Base-by-base conservation (phyloP, 345 rosid species). In the Citrus inodora region DNA sequence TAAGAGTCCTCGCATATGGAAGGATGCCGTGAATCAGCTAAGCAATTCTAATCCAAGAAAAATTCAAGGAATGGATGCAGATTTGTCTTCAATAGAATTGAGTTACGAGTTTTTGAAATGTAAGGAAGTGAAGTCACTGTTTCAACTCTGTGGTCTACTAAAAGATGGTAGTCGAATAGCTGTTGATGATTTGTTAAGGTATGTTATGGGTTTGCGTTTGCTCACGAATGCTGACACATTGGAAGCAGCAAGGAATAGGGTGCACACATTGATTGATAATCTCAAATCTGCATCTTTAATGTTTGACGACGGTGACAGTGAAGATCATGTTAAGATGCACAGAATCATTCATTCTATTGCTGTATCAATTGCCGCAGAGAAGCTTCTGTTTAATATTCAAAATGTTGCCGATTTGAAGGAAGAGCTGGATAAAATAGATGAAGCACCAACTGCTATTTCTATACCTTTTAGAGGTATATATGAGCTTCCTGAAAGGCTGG, bases 251-350 rank as follows among this genome's bases (percentile, higher is more conserved):
- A 63, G 79, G 22, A n/a, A 67, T 35, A 66, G 71, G 14, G 1
- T 78, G 24, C 32, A 58, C 11, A 13, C 14, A 1, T 64, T 74
- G 53, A 25, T 82, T 6, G 25, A 33, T 48, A 64, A 17, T 61
- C 83, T 86, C 46, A 81, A 73, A 60, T 53, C 67, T 10, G 53
- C 61, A 51, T 79, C 80, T 70, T 71, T 86, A 65, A 56, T 81
- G 68, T 32, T 70, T n/a, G n/a, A n/a, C n/a, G 71, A 75, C 3
- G 27, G 61, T 70, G 40, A 21, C 19, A 51, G 1, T 9, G 38
- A 46, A n/a, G 32, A 35, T 9, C 1, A 0, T 1, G 68, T 82
- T 30, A 80, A 63, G 48, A 82, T 86, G 78, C 87, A 86, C 59
- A 80, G 83, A 27, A 55, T 80, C 13, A 70, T 84, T 21, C 72